Evolutionary conservation across 176 grass and related monocot species (phyloP), one percentile per base, ranked within the genome.

Genomic region (Eragrostis nindensis): DNA sequence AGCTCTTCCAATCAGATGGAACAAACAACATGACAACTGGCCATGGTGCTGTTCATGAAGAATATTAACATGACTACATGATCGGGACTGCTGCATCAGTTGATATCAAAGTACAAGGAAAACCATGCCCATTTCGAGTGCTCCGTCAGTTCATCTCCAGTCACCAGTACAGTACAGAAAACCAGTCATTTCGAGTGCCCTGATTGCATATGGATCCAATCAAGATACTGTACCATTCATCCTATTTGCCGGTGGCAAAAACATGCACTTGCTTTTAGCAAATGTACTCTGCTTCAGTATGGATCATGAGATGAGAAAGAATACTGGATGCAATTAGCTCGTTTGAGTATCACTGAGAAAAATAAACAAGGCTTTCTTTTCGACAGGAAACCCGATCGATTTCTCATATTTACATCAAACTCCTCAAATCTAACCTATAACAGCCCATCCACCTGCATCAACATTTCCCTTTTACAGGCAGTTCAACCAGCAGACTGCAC

Each of bases 401-500:
- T 79, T 79, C 61, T 79, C 86, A 73, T 79, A 88, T 88, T 42
- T 83, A 83, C 80, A 79, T 40, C 41, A 48, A 83, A 83, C 4
- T 69, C 60, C 59, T 78, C 29, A n/a, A 60, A 61, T 16, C 74
- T 83, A 79, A 78, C 17, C 80, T 88, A 79, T 72, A 67, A 60
- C 57, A 83, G 74, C 19, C n/a, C 26, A 77, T 32, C 41, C 18
- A 60, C 60, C 43, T 41, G 52, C 1, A n/a, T 39, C 16, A 29
- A 61, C 69, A 22, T 82, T 81, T 62, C 49, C 57, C 21, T n/a
- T n/a, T n/a, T 56, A 79, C 75, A 50, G 75, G 80, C 29, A 11
- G 46, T 73, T 67, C 41, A 11, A 15, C 71, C 77, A 78, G 59
- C 18, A 60, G 22, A 21, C 61, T 26, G 38, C 68, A 66, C 5